Percentiles rank a stretch among this genome's conserved stretches.
Conservation (phyloP, 208 protist species). For the Leishmania guyanensis region DNA sequence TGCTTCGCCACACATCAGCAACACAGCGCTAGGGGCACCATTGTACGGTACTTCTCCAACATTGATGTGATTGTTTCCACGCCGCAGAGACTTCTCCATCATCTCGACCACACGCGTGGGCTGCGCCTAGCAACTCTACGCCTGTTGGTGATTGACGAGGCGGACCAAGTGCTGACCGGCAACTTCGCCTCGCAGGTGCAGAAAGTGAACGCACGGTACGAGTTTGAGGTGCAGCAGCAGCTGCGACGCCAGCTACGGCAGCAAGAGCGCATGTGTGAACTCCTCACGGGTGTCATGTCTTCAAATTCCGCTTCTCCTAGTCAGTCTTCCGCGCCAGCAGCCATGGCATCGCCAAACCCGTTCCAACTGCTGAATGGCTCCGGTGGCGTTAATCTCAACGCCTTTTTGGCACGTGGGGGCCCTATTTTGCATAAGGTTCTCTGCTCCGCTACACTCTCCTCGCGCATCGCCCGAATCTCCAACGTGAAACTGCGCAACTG, state of each 20-base stretch:
- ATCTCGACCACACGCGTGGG: conserved; percentile 71
- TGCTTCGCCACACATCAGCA: not conserved
- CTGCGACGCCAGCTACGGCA: conserved; percentile 19
- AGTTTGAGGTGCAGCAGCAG: conserved; percentile 48
- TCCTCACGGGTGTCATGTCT: not conserved
- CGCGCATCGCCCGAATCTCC: conserved; percentile 79
- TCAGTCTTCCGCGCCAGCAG: not conserved
- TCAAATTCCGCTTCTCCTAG: not conserved
- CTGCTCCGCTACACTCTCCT: conserved; percentile 90
- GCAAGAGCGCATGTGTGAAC: conserved; percentile 7
- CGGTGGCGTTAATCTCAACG: not conserved
- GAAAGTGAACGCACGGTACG: conserved; percentile 80
- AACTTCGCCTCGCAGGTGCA: conserved; percentile 78
- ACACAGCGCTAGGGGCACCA: not conserved
- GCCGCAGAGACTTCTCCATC: conserved; percentile 78
- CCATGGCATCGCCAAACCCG: not conserved
- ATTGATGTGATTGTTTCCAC: conserved; percentile 84
- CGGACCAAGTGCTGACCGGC: conserved; percentile 84
- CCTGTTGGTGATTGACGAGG: conserved; percentile 90
- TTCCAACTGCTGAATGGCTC: conserved; percentile 6
- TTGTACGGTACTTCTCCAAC: conserved; percentile 63
- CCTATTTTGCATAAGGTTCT: conserved; percentile 80
- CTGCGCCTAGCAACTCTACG: conserved; percentile 63
- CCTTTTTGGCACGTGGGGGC: not conserved
- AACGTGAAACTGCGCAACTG: conserved; percentile 89